Base-by-base conservation (phyloP, 2,329 filamentous ascomycete genomes). In the Phymatotrichopsis omnivora region DNA sequence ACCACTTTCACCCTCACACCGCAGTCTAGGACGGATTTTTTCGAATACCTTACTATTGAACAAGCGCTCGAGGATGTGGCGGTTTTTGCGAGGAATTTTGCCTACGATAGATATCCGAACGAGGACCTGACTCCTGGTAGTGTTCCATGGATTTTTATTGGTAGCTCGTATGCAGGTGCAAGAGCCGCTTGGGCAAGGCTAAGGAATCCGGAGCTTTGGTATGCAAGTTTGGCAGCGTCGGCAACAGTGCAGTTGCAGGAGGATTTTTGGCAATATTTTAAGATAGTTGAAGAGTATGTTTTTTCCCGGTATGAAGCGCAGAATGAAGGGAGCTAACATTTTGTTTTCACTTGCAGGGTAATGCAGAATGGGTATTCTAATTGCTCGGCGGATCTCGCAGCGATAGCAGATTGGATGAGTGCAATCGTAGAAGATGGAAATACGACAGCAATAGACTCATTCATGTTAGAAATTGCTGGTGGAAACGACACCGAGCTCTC, bases 61-160 rank as follows among this genome's bases (percentile, higher is more conserved):
- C 64, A 68, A 45, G 62, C 64, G 1, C 58, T 68, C 11, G 63
- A 64, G 14, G 65, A 68, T 51, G 58, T 68, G 5, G 61, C 60
- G 6, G 47, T 49, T 11, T 68, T 68, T 32, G 66, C 65, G 0
- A 60, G 58, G 35, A 58, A 63, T 24, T 68, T 67, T 55, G 61
- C 57, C 30, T 58, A 61, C 34, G 49, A 55, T 16, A 58, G 59
- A 32, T 42, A 57, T 14, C 63, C 65, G 30, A 58, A 60, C 19
- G 30, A 49, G 11, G 36, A 44, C 12, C 24, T 57, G n/a, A 54
- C 34, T 4, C 54, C 56, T 7, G 44, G 50, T 8, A 42, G 43
- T 7, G 37, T 43, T 7, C 56, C 56, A 0, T 53, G 51, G 51
- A 42, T 53, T 3, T 52, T 52, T 23, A 17, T 52, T 17, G 48